Percentiles rank a stretch among this genome's conserved stretches.
Conservation (phyloP, 2,329 filamentous ascomycete species). For the Phaeosphaeria sp. region DNA sequence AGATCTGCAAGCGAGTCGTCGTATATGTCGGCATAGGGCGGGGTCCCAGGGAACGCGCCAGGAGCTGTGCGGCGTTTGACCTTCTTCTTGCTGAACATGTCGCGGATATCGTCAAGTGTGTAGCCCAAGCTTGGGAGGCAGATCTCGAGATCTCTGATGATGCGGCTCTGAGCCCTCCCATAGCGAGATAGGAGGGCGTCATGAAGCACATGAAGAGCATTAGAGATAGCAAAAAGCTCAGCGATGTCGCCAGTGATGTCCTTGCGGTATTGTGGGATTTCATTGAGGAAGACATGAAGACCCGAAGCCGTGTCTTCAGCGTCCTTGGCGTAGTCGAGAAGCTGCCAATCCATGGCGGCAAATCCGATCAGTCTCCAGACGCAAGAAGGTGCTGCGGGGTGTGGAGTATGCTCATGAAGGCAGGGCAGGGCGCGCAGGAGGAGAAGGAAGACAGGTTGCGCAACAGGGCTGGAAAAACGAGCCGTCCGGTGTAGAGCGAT, state of each 20-base stretch:
- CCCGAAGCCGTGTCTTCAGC: slow-evolving; percentile 61
- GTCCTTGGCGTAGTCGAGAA: slow-evolving; percentile 51
- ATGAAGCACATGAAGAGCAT: slow-evolving; percentile 57
- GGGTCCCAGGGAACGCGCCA: slow-evolving; percentile 46
- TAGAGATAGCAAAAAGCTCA: slow-evolving; percentile 62
- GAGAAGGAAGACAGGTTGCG: slow-evolving; percentile 19
- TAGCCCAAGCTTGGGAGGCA: slow-evolving; percentile 57
- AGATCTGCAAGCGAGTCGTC: slow-evolving; percentile 56
- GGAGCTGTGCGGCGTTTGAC: slow-evolving; percentile 31
- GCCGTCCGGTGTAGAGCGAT: slow-evolving; percentile 35
- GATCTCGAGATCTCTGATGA: slow-evolving; percentile 57
- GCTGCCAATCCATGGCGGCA: slow-evolving; percentile 46
- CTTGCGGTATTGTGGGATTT: slow-evolving; percentile 58
- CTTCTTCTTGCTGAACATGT: slow-evolving; percentile 48
- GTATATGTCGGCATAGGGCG: slow-evolving; percentile 59
- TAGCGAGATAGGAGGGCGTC: slow-evolving; percentile 51
- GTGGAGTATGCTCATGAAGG: slow-evolving; percentile 21
- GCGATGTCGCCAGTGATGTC: slow-evolving; percentile 62
- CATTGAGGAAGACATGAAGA: slow-evolving; percentile 57
- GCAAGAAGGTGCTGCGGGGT: slow-evolving; percentile 17
- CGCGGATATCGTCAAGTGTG: slow-evolving; percentile 59
- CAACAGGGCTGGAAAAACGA: slow-evolving; percentile 36
- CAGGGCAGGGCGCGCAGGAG: slow-evolving; percentile 15
- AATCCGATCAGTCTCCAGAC: slow-evolving; percentile 30
- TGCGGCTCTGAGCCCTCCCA: slow-evolving; percentile 41